These are phyloP conservation scores for Glutinoglossum americanum DNA, from an alignment of 495 filamentous ascomycete genomes.

Conservation along the genomic window DNA sequence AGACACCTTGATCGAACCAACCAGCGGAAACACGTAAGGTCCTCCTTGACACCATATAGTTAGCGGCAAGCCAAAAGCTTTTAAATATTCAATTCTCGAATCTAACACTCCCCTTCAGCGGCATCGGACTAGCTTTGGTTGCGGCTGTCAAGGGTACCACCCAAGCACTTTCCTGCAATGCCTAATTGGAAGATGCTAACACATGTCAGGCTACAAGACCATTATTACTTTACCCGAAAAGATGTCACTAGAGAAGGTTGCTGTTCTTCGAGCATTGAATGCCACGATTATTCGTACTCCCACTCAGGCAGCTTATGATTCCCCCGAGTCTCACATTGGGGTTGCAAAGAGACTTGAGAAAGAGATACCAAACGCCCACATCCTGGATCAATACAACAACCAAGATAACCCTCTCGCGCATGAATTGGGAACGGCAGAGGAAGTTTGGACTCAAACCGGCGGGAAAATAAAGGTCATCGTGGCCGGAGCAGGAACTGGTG, in stretches of 20 bases:
- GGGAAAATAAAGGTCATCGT: slow-evolving; percentile 74
- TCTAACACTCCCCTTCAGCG: slow-evolving; percentile 22
- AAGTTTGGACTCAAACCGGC: slow-evolving; percentile 80
- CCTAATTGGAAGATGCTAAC: not conserved
- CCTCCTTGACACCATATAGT: not conserved
- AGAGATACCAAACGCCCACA: slow-evolving; percentile 91
- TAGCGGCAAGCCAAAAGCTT: not conserved
- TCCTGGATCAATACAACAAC: slow-evolving; percentile 92
- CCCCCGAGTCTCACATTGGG: slow-evolving; percentile 89
- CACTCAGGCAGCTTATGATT: slow-evolving; percentile 84
- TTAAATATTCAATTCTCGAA: not conserved
- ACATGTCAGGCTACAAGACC: slow-evolving; percentile 51
- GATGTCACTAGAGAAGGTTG: slow-evolving; percentile 96
- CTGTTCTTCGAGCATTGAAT: slow-evolving; percentile 76
- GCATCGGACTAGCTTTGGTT: slow-evolving; percentile 86
- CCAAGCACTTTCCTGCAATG: not conserved
- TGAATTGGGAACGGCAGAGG: slow-evolving; percentile 84
- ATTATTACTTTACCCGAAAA: slow-evolving; percentile 99
- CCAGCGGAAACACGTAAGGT: slow-evolving; percentile 79
- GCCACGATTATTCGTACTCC: slow-evolving; percentile 96
- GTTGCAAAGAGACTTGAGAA: slow-evolving; percentile 78
- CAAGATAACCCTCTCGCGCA: slow-evolving; percentile 81
- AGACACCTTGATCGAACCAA: slow-evolving; percentile 93
- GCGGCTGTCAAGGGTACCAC: slow-evolving; percentile 65
- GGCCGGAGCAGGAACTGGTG: slow-evolving; percentile 85